Evolutionary conservation across 805 yeast species (phyloP), one percentile per base, ranked within the genome.

Genomic region (Candida easanensis): DNA sequence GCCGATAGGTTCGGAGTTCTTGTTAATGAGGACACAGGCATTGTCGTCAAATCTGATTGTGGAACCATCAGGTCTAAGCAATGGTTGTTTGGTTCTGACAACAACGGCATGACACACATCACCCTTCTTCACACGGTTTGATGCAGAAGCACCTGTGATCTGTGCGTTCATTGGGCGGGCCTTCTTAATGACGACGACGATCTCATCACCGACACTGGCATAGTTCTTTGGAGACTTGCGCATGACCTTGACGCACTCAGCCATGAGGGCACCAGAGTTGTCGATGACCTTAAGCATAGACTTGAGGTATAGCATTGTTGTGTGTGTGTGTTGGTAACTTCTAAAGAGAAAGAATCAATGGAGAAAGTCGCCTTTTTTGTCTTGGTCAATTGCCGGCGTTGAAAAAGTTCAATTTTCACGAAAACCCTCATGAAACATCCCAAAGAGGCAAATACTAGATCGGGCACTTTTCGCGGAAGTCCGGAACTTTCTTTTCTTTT

Each of bases 31-130:
- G 26, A 93, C 98, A 69, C 98, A 90, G 1, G 99, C 99, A 64
- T 91, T 93, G 66, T 93, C 99, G 62, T 90, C 97, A 62, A 93
- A 93, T 54, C 85, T 73, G 22, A 93, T 76, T 18, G 80, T 80
- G 2, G 95, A 76, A 3, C 99, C 99, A 62, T 93, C 98, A 3
- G 82, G 75, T 61, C 99, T 79, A 42, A 80, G 79, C 36, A 66
- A 64, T 5, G 77, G 76, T 51, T 88, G 88, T 67, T 83, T 89
- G 1, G 97, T 88, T 65, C 99, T 82, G 16, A 90, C 97, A 33
- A 93, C 85, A 23, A 93, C 91, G 4, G 97, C 99, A 59, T 95
- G 91, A 46, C 93, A 84, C 41, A 93, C 88, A 61, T 93, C 99
- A 55, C 97, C 96, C 68, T 93, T 84, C 65, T 90, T 88, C 33